Evolutionary conservation across 2,329 filamentous ascomycete genomes (phyloP).

Genomic region (Raffaelea ambrosiae): DNA sequence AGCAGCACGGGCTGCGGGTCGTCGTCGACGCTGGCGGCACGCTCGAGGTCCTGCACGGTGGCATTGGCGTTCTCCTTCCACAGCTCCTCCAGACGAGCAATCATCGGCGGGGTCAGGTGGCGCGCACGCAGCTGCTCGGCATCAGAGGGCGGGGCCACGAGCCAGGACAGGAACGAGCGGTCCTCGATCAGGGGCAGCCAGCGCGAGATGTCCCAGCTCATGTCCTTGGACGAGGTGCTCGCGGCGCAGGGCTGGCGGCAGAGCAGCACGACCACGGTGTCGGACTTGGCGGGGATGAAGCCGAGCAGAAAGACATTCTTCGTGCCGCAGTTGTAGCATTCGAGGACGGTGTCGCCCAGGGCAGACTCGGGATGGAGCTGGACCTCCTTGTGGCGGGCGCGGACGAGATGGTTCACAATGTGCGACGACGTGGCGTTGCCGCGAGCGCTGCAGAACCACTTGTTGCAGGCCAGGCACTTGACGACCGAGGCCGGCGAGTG

Average conservation of each 20-base stretch:
- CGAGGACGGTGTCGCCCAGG: slow-evolving; percentile 89
- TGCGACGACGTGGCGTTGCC: slow-evolving; percentile 95
- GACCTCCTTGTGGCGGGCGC: slow-evolving; percentile 96
- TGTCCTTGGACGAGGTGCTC: slow-evolving; percentile 92
- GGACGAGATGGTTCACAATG: slow-evolving; percentile 96
- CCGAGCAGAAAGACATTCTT: slow-evolving; percentile 97
- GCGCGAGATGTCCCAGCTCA: slow-evolving; percentile 98
- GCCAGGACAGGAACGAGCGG: slow-evolving; percentile 88
- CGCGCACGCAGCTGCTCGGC: slow-evolving; percentile 92
- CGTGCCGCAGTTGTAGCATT: slow-evolving; percentile 99
- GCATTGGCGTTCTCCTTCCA: slow-evolving; percentile 94
- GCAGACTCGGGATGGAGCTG: slow-evolving; percentile 90
- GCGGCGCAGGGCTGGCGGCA: slow-evolving; percentile 95
- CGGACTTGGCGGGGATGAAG: slow-evolving; percentile 97
- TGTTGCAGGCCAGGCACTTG: slow-evolving; percentile 90
- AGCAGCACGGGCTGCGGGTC: slow-evolving; percentile 88
- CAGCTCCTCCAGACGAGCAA: slow-evolving; percentile 92
- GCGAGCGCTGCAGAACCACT: slow-evolving; percentile 98
- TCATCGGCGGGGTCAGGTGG: slow-evolving; percentile 87
- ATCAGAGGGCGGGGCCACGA: slow-evolving; percentile 81
- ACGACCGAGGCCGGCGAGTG: slow-evolving; percentile 93
- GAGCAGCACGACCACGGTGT: slow-evolving; percentile 92
- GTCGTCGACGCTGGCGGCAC: slow-evolving; percentile 84
- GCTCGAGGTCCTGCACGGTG: slow-evolving; percentile 85
- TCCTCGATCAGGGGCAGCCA: slow-evolving; percentile 98